phyloP scores from a whole-genome alignment of 768 basidiomycete species.

The Leccinum subgranulosum region DNA sequence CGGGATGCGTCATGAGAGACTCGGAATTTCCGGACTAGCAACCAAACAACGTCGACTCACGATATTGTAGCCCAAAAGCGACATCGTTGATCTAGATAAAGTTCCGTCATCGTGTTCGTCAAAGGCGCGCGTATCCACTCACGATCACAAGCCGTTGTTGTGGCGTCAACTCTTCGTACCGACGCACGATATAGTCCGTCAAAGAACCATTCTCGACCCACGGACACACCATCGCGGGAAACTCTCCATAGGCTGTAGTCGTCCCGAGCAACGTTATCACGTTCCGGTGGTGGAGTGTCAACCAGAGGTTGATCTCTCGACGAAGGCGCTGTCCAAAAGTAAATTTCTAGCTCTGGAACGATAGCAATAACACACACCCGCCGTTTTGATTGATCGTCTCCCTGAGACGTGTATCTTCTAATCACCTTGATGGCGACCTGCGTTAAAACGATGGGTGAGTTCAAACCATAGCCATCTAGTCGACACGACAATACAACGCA shows the following conservation, averaged over 20 bases:
- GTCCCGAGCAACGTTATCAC: conserved; percentile 30
- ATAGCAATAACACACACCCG: conserved; percentile 7
- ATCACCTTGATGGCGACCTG: conserved; percentile 22
- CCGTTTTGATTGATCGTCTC: conserved; percentile 8
- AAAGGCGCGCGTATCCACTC: background rate
- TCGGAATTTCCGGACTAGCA: background rate
- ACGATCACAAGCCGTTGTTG: conserved; percentile 16
- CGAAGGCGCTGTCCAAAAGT: conserved; percentile 16
- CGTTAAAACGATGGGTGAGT: background rate
- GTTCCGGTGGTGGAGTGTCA: conserved; percentile 28
- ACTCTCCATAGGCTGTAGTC: conserved; percentile 26
- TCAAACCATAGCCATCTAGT: conserved; percentile 11
- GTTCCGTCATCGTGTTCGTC: background rate
- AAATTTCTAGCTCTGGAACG: background rate
- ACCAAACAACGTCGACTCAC: conserved; percentile 7
- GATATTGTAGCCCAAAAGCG: conserved; percentile 26
- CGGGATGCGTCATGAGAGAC: background rate
- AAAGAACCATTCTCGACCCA: conserved; percentile 32
- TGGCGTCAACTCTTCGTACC: conserved; percentile 9
- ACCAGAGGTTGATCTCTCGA: conserved; percentile 32
- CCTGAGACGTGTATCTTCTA: conserved; percentile 17
- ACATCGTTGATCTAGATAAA: conserved; percentile 22
- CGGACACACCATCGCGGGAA: conserved; percentile 33
- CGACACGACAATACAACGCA: background rate
- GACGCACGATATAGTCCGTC: conserved; percentile 18